Conservation (phyloP, 192 early-diverging fungal species). For the Thamnidium elegans region DNA sequence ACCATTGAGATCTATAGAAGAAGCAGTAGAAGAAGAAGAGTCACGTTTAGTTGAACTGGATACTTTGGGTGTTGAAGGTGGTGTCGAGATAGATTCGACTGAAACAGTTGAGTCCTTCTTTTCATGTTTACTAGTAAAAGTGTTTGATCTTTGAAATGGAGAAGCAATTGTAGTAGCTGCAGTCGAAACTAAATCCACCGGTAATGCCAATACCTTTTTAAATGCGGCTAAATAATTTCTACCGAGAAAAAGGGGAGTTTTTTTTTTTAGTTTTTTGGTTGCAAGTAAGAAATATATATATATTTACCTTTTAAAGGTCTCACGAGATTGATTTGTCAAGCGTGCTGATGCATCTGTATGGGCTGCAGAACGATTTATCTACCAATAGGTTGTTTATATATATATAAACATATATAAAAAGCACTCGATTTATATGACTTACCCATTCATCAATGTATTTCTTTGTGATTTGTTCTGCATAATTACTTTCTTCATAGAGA, state of each 20-base stretch:
- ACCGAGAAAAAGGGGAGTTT: neutral
- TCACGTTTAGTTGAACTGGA: neutral
- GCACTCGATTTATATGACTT: neutral
- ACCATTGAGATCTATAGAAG: conserved; percentile 47
- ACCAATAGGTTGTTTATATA: neutral
- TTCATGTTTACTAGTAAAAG: neutral
- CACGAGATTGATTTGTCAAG: conserved; percentile 32
- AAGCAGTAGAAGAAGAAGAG: neutral
- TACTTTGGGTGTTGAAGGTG: conserved; percentile 24
- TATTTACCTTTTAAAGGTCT: conserved; percentile 33
- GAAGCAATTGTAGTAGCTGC: conserved; percentile 35
- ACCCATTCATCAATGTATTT: conserved; percentile 68
- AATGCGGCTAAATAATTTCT: conserved; percentile 54
- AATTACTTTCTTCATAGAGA: conserved; percentile 62
- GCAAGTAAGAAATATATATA: neutral
- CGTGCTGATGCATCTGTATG: conserved; percentile 17
- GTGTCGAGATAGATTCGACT: neutral
- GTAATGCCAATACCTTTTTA: conserved; percentile 48
- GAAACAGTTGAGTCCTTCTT: neutral
- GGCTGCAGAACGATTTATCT: conserved; percentile 8
- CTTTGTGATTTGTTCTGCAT: conserved; percentile 55
- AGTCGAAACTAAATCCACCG: conserved; percentile 39
- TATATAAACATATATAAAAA: no score
- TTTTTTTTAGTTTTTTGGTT: neutral
- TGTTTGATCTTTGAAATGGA: conserved; percentile 19